phyloP scores from a whole-genome alignment of 441 rosid species.

The Populus hybrid region DNA sequence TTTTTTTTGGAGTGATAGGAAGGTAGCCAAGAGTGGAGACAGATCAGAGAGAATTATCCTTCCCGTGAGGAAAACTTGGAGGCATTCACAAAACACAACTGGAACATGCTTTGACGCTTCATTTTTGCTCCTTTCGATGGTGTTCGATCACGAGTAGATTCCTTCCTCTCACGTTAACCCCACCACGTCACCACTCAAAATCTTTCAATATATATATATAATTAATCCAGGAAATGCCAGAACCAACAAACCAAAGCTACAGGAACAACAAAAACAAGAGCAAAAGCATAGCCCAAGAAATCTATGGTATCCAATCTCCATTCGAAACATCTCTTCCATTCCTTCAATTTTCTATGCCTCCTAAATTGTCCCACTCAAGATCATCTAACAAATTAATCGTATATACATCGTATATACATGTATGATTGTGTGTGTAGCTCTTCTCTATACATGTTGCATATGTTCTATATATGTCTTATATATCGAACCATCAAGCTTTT shows the following conservation, averaged over 20 bases:
- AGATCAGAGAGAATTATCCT: neutral
- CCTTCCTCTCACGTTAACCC: conserved; percentile 2
- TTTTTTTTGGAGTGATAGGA: neutral
- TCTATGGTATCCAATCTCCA: no score
- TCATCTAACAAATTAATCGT: neutral
- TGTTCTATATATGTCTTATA: neutral
- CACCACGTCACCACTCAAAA: neutral
- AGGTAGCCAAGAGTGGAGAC: neutral
- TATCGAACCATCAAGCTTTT: neutral
- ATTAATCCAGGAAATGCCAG: no score
- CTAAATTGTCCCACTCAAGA: neutral
- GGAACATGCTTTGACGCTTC: conserved; percentile 6
- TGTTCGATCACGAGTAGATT: conserved; percentile 9
- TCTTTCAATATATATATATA: no score
- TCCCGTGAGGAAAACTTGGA: conserved; percentile 5
- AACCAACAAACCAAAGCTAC: no score
- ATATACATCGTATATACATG: no score
- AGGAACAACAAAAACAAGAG: no score
- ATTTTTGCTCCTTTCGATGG: conserved; percentile 4
- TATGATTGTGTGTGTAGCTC: no score
- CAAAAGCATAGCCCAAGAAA: no score
- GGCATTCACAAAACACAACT: neutral
- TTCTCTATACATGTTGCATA: neutral
- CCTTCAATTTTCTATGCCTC: no score
- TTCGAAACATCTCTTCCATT: no score